Evolutionary conservation across 2,329 filamentous ascomycete genomes (phyloP), one percentile per base, ranked within the genome.

Genomic region (Aspergillus fructus): DNA sequence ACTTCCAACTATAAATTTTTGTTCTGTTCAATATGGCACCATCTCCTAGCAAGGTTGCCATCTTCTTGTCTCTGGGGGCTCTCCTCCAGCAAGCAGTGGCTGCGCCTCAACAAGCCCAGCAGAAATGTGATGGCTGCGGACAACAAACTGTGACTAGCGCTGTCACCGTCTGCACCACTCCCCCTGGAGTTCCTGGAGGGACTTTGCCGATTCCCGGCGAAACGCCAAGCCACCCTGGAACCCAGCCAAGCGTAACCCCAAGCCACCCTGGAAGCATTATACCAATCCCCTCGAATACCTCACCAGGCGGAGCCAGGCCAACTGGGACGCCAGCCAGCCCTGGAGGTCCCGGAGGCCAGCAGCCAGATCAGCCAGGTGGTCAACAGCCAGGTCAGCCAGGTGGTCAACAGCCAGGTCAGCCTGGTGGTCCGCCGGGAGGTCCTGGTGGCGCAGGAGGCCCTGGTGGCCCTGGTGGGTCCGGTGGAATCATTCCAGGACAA

Each of bases 71-170:
- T 11, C 17, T 52, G n/a, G 42, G 56, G 24, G 43, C 42, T 5
- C 23, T 59, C 30, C 30, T 51, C 19, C 48, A 47, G 15, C 42
- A 54, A 7, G 27, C 49, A 9, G 49, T 24, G 17, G 56, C 56
- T 21, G 19, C 55, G 5, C 56, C 52, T 34, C 52, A 55, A 15
- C 51, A 33, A 48, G 52, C 19, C 7, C 42, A 42, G 21, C 6
- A 50, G 24, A 45, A 45, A 41, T 50, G 17, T 49, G 45, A 23
- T 37, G 45, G 9, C 12, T 51, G n/a, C 45, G 51, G 39, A 23
- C 53, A 19, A 27, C 47, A 52, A 40, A 56, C 49, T 5, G 43
- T 59, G 19, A 59, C 58, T 3, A 53, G 49, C 13, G 52, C 40
- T 2, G 39, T 56, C 30, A 56, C 57, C 11, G 24, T 56, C 17